Evolutionary conservation across 345 rosid species (phyloP), one percentile per base, ranked within the genome.

Genomic region (Gossypium thurberi): DNA sequence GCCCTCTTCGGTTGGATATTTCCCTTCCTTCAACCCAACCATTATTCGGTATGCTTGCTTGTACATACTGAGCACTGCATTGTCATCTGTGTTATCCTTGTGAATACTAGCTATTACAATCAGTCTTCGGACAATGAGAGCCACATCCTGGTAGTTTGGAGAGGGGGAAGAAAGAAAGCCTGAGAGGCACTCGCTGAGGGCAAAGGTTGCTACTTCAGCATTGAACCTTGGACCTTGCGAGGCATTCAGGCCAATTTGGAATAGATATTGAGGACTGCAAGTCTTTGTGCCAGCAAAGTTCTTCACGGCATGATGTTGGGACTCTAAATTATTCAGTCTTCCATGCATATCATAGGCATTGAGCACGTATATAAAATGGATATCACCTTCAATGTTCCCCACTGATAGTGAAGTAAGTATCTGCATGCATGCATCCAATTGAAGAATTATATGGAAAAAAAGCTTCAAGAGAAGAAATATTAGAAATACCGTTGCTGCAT

Each of bases 11-110:
- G 64, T 77, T 0, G 98, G 97, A 78, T 87, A 95, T 80, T 95
- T 94, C 2, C 94, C 96, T 75, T 85, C 96, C 77, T 85, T 86
- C 80, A 95, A 77, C 52, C 99, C 96, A 6, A 92, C 87, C 96
- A 91, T 95, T 80, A 92, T 88, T 52, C 94, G 65, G 74, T 84
- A 88, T 2, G 94, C 98, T 80, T 89, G 90, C 84, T 87, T 92
- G 84, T 95, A 95, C 88, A 92, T 77, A 43, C 61, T 52, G 61
- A 80, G 76, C 47, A 92, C 90, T 0, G 78, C 79, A 71, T 85
- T 86, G 65, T 85, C 92, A 18, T 89, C 90, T 50, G 85, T 75
- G 60, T 92, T 91, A 1, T 89, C 87, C 76, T 84, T 94, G 84
- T 89, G 87, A 78, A 86, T 50, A 80, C 91, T 90, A 56, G 90